Percentiles rank a stretch among this genome's conserved stretches.
phyloP scores from a whole-genome alignment of 768 basidiomycete genomes.

The Leccinum olivaceopallidum region DNA sequence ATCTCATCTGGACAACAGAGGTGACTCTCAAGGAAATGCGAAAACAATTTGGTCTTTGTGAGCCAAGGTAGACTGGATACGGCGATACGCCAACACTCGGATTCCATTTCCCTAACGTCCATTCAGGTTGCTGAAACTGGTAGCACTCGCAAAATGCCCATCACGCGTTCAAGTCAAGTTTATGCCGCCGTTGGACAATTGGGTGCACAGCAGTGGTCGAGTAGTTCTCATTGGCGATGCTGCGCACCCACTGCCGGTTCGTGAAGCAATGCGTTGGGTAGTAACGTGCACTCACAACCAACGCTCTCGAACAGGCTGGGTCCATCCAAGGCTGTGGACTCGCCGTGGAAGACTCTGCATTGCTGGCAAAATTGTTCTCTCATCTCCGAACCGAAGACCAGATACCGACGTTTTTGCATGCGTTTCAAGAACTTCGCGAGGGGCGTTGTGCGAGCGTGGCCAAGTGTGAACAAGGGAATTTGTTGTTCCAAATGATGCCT shows the following conservation, averaged over 20 bases:
- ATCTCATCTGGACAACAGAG: slow-evolving; percentile 36
- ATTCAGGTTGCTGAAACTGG: slow-evolving; percentile 39
- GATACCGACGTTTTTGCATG: slow-evolving; percentile 50
- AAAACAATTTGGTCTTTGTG: slow-evolving; percentile 31
- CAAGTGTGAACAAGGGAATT: slow-evolving; percentile 46
- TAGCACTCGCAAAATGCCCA: slow-evolving; percentile 35
- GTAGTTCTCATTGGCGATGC: slow-evolving; percentile 61
- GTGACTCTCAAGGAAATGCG: slow-evolving; percentile 36
- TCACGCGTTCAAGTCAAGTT: slow-evolving; percentile 41
- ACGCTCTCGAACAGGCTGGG: slow-evolving; percentile 43
- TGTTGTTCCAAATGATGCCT: slow-evolving; percentile 45
- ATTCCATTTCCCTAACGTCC: background rate
- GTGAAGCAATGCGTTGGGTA: slow-evolving; percentile 17
- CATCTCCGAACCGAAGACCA: slow-evolving; percentile 48
- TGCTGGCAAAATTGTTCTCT: slow-evolving; percentile 58
- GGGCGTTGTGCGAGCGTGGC: slow-evolving; percentile 48
- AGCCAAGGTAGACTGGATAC: slow-evolving; percentile 37
- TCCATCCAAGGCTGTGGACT: slow-evolving; percentile 52
- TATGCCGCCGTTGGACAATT: slow-evolving; percentile 43
- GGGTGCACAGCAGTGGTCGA: slow-evolving; percentile 49
- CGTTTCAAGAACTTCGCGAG: slow-evolving; percentile 60
- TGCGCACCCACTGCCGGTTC: slow-evolving; percentile 55
- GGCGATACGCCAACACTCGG: background rate
- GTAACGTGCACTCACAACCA: background rate
- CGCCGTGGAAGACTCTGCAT: slow-evolving; percentile 62